These are phyloP conservation scores for Triglochin maritima DNA, from an alignment of 106 monocot species.

Conservation along the genomic window DNA sequence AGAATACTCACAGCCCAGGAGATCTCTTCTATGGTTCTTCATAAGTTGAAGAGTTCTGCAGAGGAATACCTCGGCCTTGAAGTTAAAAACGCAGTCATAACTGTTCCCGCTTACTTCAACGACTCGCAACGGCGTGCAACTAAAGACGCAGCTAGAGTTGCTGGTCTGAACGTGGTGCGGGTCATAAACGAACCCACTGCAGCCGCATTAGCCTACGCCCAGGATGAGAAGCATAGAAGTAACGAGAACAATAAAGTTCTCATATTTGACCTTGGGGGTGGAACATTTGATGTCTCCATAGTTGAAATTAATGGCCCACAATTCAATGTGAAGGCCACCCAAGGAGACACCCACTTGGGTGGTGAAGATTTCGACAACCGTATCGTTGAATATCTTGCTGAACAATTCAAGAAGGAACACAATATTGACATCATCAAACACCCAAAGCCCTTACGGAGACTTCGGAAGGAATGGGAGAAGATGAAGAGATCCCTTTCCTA, in stretches of 20 bases:
- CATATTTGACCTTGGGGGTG: slow-evolving; percentile 20
- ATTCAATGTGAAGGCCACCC: slow-evolving; percentile 12
- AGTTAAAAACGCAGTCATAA: slow-evolving; percentile 13
- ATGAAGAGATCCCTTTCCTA: slow-evolving; percentile 11
- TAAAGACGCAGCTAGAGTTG: slow-evolving; percentile 12
- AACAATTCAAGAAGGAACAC: slow-evolving; percentile 9
- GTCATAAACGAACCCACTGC: slow-evolving; percentile 4
- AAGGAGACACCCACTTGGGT: slow-evolving; percentile 14
- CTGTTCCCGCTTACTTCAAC: too few relatives aligned
- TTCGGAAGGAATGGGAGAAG: slow-evolving; percentile 16
- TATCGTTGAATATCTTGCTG: slow-evolving; percentile 7
- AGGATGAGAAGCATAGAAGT: slow-evolving; percentile 9
- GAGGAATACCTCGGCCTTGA: slow-evolving; percentile 13
- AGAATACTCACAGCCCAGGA: slow-evolving; percentile 16
- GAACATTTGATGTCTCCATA: slow-evolving; percentile 18
- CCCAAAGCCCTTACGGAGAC: neutral
- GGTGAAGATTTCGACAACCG: slow-evolving; percentile 23
- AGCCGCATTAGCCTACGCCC: slow-evolving; percentile 19
- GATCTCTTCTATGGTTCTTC: slow-evolving; percentile 22
- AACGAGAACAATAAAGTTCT: slow-evolving; percentile 11
- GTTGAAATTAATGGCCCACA: slow-evolving; percentile 12
- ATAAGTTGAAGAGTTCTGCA: slow-evolving; percentile 11
- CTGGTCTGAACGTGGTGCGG: slow-evolving; percentile 14
- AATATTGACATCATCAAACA: slow-evolving; percentile 9
- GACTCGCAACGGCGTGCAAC: neutral